Base-by-base conservation (phyloP, 495 filamentous ascomycete genomes). In the Glutinoglossum americanum region DNA sequence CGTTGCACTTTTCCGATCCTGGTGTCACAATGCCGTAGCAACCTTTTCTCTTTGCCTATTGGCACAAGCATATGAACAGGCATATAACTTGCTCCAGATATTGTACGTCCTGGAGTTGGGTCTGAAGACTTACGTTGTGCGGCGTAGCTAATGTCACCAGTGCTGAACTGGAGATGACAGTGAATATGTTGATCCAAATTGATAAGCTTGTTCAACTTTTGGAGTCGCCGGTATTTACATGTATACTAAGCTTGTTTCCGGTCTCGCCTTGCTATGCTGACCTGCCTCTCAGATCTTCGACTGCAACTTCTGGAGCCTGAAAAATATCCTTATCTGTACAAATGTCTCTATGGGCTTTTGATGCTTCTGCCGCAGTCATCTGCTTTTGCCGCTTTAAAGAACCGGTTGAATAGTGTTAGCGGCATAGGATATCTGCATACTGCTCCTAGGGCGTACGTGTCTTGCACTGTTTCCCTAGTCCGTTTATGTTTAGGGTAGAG, bases 11-110 rank as follows among this genome's bases (percentile, higher is more conserved):
- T 99, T 99, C 67, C 77, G 87, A 48, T 90, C 89, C 15, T 99
- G 93, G 93, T 99, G 93, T 66, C 90, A 97, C 67, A 99, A 99
- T 67, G 88, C 93, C 9, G 93, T 99, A 21, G 92, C 93, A 7
- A 96, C 93, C 0, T 97, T 99, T 68, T 95, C 89, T 13, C 71
- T 99, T 21, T 99, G 93, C 64, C 73, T 99, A 21, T 80, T 99
- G 30, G 93, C 93, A 5, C 93, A 99, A 69, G 93, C 90, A 13
- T 99, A 99, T 66, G 93, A 99, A 70, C 93, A 96, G 67, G 93
- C 93, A 19, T 97, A 96, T 62, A 88, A 97, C 63, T 76, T 99
- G 17, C 73, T 99, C 15, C 92, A 95, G 63, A 94, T 97, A 57
- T 95, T 99, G 88, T 94, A 66, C 63, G 80, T 69, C 17, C 30